A percentile compares a stretch with the other conserved stretches of the same genome.
Conservation (phyloP, 345 rosid genomes). For the Diplotaxis tenuifolia region DNA sequence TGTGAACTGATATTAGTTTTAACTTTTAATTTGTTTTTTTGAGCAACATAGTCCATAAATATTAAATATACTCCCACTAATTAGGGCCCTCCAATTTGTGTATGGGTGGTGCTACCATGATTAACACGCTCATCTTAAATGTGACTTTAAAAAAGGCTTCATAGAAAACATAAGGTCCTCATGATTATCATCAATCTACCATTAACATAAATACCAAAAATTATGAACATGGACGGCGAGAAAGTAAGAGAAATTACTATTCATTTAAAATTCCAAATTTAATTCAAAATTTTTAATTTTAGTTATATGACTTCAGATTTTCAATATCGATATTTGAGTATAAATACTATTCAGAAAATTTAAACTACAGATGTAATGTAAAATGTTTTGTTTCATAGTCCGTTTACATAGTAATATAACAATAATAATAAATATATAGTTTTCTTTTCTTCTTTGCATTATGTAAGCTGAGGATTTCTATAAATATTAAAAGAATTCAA, state of each 20-base stretch:
- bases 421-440: not conserved
- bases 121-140: conserved; percentile 27
- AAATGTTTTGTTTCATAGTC: not conserved
- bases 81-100: conserved; percentile 11
- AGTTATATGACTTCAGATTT: not conserved
- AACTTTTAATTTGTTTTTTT: not conserved
- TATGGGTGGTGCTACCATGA: conserved; percentile 23
- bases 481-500: not conserved
- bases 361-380: not conserved
- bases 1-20: not conserved
- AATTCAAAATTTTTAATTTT: not conserved
- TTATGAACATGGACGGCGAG: conserved; percentile 22
- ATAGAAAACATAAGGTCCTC: conserved; percentile 2
- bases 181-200: conserved; percentile 26
- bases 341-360: not conserved
- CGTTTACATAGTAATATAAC: too few relatives aligned
- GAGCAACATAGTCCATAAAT: not conserved
- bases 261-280: not conserved
- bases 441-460: not conserved
- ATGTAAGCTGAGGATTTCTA: not conserved
- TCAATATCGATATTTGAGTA: not conserved
- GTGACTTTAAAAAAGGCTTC: conserved; percentile 13
- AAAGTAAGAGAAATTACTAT: conserved; percentile 8
- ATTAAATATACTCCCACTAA: not conserved
- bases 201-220: conserved; percentile 7